Evolutionary conservation across 352 stramenopile species (phyloP), one percentile per base, ranked within the genome.

Genomic region (Globisporangium perplexum): DNA sequence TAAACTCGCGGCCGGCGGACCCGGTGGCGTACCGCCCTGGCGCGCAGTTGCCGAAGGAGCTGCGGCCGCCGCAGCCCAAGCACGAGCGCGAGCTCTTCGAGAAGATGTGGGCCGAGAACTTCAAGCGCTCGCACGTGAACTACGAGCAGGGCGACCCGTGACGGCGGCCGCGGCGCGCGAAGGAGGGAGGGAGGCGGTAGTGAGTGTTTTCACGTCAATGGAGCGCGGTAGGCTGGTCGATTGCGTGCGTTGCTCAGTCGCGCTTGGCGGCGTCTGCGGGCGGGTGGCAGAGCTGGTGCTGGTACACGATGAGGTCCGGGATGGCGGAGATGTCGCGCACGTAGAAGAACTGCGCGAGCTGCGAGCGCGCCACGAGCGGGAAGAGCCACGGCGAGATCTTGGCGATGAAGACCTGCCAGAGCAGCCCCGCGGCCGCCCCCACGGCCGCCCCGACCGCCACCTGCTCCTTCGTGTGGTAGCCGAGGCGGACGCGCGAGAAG

Each of bases 101-200:
- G 71, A 95, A 97, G 74, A 88, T 98, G 73, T 99, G 96, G 96
- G 87, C 88, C 8, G 87, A 99, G 63, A 98, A 99, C 68, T 98
- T 99, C 73, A 87, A 93, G 44, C 71, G 88, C 35, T 98, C 91
- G 26, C 79, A 69, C 26, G 84, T 94, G 28, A 69, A 92, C 28
- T 94, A 94, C 50, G 53, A 53, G 17, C 18, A 26, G 7, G 36
- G 28, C 14, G 49, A 31, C 11, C 28, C 26, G 24, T 57, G 51
- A 45, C 39, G 17, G 28, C 48, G n/a, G n/a, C n/a, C n/a, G n/a
- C n/a, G n/a, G n/a, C n/a, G n/a, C n/a, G n/a, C n/a, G n/a, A n/a
- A n/a, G 8, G 17, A 23, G 11, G 3, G 7, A 23, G 24, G 4
- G 20, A 31, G 17, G 31, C 49, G 17, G 18, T 18, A 17, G 24